phyloP scores from a whole-genome alignment of 2,329 filamentous ascomycete species.

The Hymenoscyphus linearis region DNA sequence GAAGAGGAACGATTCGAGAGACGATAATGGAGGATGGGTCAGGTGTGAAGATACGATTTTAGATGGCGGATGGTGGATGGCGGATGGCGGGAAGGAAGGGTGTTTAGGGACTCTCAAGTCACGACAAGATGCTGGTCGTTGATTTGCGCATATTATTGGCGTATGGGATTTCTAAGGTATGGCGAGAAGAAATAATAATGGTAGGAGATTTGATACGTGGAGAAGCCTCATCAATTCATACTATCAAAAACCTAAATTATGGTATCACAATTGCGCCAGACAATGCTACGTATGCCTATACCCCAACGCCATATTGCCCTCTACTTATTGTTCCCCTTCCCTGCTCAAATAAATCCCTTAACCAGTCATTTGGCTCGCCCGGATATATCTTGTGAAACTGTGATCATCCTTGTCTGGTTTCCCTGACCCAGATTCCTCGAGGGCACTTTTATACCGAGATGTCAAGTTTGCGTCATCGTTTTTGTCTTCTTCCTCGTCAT shows the following conservation, averaged over 20 bases:
- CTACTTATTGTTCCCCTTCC: slow-evolving; percentile 1
- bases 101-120: neutral
- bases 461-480: slow-evolving; percentile 51
- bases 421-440: slow-evolving; percentile 48
- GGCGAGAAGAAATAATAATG: neutral
- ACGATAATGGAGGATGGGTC: neutral
- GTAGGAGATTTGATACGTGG: neutral
- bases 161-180: neutral
- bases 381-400: slow-evolving; percentile 32
- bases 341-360: slow-evolving; percentile 22
- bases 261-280: slow-evolving; percentile 6
- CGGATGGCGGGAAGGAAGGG: neutral
- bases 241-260: neutral
- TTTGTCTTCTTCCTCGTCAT: slow-evolving; percentile 54
- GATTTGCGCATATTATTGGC: neutral
- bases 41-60: neutral
- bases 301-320: neutral
- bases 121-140: neutral
- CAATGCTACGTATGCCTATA: neutral
- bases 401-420: slow-evolving; percentile 27
- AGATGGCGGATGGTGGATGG: neutral
- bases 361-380: slow-evolving; percentile 31
- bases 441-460: slow-evolving; percentile 69
- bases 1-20: neutral
- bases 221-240: neutral